A percentile compares a stretch with the other conserved stretches of the same genome.
Conservation (phyloP, 2,329 filamentous ascomycete species). For the Penicillium vulpinum region DNA sequence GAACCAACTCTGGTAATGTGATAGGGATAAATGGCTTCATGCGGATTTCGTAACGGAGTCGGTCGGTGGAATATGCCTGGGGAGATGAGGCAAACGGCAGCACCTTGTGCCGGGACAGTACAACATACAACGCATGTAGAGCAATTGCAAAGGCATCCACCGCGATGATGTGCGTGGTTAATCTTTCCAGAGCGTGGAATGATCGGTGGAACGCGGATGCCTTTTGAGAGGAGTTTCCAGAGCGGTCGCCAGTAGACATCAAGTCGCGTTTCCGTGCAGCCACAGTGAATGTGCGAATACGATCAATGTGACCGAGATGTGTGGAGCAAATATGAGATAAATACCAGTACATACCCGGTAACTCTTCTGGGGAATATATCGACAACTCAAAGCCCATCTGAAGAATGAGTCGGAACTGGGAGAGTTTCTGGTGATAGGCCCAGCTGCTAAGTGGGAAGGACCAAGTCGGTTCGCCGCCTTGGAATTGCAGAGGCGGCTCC, state of each 20-base stretch:
- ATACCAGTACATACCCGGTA: slow-evolving; percentile 89
- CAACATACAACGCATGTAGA: slow-evolving; percentile 62
- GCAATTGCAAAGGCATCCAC: slow-evolving; percentile 56
- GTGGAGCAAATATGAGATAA: slow-evolving; percentile 71
- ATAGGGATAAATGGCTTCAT: slow-evolving; percentile 80
- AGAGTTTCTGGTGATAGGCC: slow-evolving; percentile 88
- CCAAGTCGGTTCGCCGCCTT: slow-evolving; percentile 58
- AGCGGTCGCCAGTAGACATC: slow-evolving; percentile 5
- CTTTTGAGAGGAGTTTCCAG: slow-evolving; percentile 22
- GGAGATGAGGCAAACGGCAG: slow-evolving; percentile 50
- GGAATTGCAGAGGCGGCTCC: slow-evolving; percentile 60
- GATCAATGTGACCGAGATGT: slow-evolving; percentile 67
- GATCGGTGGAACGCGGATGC: slow-evolving; percentile 40
- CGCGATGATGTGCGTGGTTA: slow-evolving; percentile 65
- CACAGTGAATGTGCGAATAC: slow-evolving; percentile 67
- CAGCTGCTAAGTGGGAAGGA: slow-evolving; percentile 79
- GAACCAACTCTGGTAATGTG: slow-evolving; percentile 65
- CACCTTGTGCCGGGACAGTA: slow-evolving; percentile 59
- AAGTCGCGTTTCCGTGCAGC: slow-evolving; percentile 32
- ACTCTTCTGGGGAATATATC: slow-evolving; percentile 82
- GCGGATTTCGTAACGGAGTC: slow-evolving; percentile 74
- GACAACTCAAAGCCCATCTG: slow-evolving; percentile 94
- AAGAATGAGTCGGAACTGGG: slow-evolving; percentile 80
- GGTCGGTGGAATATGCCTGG: slow-evolving; percentile 65
- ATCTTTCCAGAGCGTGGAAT: slow-evolving; percentile 57